phyloP scores from a whole-genome alignment of 1,284 basidiomycete species.

The Heterobasidion annosum region DNA sequence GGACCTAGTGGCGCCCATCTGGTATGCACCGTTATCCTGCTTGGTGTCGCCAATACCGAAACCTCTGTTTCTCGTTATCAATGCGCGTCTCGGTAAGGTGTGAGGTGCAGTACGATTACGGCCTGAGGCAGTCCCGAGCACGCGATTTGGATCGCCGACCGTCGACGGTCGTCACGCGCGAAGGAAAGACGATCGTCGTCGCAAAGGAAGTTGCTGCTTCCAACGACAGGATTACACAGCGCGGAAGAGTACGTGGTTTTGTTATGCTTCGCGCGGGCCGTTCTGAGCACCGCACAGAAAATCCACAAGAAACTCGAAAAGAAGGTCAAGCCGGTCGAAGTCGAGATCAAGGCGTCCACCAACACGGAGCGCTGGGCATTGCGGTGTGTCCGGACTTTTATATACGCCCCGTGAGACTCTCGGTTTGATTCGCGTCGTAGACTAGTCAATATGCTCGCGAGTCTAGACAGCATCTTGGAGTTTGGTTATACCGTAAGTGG shows the following conservation, averaged over 20 bases:
- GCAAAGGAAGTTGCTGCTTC: slow-evolving; percentile 44
- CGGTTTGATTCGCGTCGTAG: slow-evolving; percentile 21
- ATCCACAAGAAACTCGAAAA: slow-evolving; percentile 77
- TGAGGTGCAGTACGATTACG: slow-evolving; percentile 73
- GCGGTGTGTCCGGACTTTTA: slow-evolving; percentile 29
- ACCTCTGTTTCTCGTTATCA: too few relatives aligned
- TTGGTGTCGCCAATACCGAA: not conserved
- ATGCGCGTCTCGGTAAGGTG: slow-evolving; percentile 36
- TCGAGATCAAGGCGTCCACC: slow-evolving; percentile 38
- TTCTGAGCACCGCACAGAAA: slow-evolving; percentile 27
- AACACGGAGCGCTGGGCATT: slow-evolving; percentile 69
- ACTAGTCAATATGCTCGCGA: slow-evolving; percentile 54
- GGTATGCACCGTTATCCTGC: slow-evolving; percentile 28
- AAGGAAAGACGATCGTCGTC: slow-evolving; percentile 62
- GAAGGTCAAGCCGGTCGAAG: slow-evolving; percentile 57
- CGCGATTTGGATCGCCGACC: slow-evolving; percentile 49
- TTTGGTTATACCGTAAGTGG: slow-evolving; percentile 37
- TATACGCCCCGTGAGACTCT: not conserved
- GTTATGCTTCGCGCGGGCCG: not conserved
- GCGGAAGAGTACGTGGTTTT: slow-evolving; percentile 45
- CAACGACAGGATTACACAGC: slow-evolving; percentile 51
- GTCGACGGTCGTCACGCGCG: slow-evolving; percentile 44
- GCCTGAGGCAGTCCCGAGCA: slow-evolving; percentile 49
- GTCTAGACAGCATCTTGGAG: slow-evolving; percentile 37
- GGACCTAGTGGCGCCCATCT: slow-evolving; percentile 39